Evolutionary conservation across 352 stramenopile species (phyloP).

Genomic region (Hyaloperonospora arabidopsidis): DNA sequence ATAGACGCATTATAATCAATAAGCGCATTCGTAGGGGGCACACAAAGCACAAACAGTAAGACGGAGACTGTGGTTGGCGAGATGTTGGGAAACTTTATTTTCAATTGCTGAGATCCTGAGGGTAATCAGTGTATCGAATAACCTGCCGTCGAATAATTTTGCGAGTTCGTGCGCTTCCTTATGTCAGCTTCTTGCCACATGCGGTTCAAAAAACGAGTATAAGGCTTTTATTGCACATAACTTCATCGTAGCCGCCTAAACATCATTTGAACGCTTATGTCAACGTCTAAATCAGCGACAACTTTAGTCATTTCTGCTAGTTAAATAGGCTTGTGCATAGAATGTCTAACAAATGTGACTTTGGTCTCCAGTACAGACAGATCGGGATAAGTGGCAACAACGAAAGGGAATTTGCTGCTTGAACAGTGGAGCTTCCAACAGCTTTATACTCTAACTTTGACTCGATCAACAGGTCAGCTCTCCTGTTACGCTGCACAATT

Average conservation of each 20-base stretch:
- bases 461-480: too few relatives aligned
- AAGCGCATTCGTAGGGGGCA: constrained; percentile 80
- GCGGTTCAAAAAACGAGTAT: constrained; percentile 74
- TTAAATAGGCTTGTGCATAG: constrained; percentile 52
- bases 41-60: constrained; percentile 84
- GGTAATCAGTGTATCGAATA: too few relatives aligned
- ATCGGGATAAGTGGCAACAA: neutral
- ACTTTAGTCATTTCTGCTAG: constrained; percentile 65
- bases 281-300: constrained; percentile 70
- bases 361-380: neutral
- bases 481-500: too few relatives aligned
- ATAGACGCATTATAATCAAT: constrained; percentile 76
- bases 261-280: too few relatives aligned
- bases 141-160: constrained; percentile 25
- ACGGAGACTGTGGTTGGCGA: constrained; percentile 86
- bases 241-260: too few relatives aligned
- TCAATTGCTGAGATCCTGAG: too few relatives aligned
- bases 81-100: too few relatives aligned
- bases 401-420: constrained; percentile 1
- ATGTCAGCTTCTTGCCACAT: constrained; percentile 72
- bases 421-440: neutral
- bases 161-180: constrained; percentile 46
- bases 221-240: constrained; percentile 76
- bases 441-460: too few relatives aligned
- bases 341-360: constrained; percentile 80